Conservation (phyloP, 75 land plant genomes). For the Cunninghamia lanceolata region DNA sequence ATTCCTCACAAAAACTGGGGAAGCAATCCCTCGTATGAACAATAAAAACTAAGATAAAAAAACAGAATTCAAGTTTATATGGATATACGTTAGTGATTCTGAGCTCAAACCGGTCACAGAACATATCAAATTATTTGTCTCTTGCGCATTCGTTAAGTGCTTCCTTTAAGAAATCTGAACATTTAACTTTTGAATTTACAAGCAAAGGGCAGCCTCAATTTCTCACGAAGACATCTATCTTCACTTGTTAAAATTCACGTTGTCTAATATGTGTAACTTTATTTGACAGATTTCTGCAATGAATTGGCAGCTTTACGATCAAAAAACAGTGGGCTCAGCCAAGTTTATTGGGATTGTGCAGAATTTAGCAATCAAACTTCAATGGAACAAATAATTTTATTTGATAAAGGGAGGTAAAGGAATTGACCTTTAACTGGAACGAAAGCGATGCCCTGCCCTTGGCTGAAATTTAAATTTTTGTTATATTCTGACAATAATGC, state of each 20-base stretch:
- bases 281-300: not conserved
- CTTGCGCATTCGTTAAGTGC: not conserved
- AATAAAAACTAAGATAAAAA: not conserved
- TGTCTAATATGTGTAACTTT: no score
- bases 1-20: not conserved
- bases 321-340: not conserved
- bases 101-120: not conserved
- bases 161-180: not conserved
- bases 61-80: not conserved
- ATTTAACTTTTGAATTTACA: no score
- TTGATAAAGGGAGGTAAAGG: not conserved
- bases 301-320: not conserved
- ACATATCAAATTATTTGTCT: not conserved
- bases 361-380: no score
- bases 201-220: not conserved
- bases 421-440: constrained; percentile 48
- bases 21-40: not conserved
- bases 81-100: not conserved
- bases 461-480: constrained; percentile 31
- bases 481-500: constrained; percentile 58
- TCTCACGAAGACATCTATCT: not conserved
- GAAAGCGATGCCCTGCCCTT: constrained; percentile 41
- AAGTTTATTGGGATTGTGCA: not conserved
- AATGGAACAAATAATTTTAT: not conserved
- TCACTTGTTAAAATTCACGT: no score